Base-by-base conservation (phyloP, 1,284 basidiomycete species). In the Rhodotorula sp. region DNA sequence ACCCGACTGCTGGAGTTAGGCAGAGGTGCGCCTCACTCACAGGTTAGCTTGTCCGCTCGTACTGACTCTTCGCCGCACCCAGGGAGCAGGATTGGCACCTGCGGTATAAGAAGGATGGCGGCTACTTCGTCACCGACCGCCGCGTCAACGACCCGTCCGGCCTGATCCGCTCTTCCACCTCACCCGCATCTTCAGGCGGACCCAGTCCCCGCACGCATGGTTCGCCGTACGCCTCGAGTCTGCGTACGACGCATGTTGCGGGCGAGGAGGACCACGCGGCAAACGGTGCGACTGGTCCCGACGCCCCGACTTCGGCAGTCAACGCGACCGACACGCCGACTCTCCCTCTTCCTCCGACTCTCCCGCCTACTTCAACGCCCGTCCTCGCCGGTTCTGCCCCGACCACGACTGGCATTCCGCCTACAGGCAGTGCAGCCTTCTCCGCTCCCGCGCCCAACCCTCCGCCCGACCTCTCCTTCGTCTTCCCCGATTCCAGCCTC, bases 31-130 rank as follows among this genome's bases (percentile, higher is more conserved):
- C 13, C 34, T 20, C 15, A 11, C 11, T 27, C 27, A 53, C 17
- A 10, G 11, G 6, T 3, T 15, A 10, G 4, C 24, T n/a, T 11
- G 15, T 24, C 11, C 22, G 47, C 19, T 22, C 44, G 20, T 24
- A 7, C 30, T 59, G 57, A 59, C 19, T 7, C 2, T 20, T 29
- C 15, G 4, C 27, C 9, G 36, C 3, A 4, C 11, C 4, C 51
- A 61, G 73, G 9, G 68, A 75, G 49, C 74, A 75, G 62, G 74
- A 75, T 46, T 75, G 74, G 74, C 62, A 73, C 47, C 47, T 70
- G 17, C 64, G 62, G n/a, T 70, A 62, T 60, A 59, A 66, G 56
- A 65, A 66, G 56, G 70, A 72, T 22, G 70, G 67, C 44, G 66
- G 64, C 9, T 71, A 66, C 59, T 71, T 71, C 39, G 64, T 71